These are phyloP conservation scores for Geoglossum glabrum DNA, from an alignment of 495 filamentous ascomycete species.

Conservation along the genomic window DNA sequence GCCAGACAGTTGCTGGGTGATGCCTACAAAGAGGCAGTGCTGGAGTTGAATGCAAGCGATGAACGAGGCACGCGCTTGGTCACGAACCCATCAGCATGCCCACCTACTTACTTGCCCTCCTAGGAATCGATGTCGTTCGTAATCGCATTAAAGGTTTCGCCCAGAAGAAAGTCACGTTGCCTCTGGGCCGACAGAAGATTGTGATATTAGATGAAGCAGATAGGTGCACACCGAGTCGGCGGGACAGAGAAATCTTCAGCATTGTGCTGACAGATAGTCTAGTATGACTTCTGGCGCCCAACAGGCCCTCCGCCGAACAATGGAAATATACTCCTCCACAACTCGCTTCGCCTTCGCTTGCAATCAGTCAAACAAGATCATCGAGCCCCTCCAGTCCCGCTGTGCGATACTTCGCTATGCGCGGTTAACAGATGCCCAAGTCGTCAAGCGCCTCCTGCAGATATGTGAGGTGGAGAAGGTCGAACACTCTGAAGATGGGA, in stretches of 20 bases:
- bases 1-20: constrained; percentile 82
- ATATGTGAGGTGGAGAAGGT: constrained; percentile 66
- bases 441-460: constrained; percentile 75
- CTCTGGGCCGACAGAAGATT: constrained; percentile 76
- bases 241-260: background rate
- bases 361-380: constrained; percentile 98
- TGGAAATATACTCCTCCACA: constrained; percentile 97
- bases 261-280: background rate
- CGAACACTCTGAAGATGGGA: constrained; percentile 76
- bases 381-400: constrained; percentile 89
- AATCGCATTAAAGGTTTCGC: constrained; percentile 97
- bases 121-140: constrained; percentile 92
- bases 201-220: constrained; percentile 98
- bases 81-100: no score
- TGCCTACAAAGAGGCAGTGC: constrained; percentile 90
- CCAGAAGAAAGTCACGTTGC: constrained; percentile 96
- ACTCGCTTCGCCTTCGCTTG: constrained; percentile 97
- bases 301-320: constrained; percentile 84
- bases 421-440: constrained; percentile 75
- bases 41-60: constrained; percentile 91
- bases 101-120: no score
- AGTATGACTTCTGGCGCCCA: constrained; percentile 93
- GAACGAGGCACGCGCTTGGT: constrained; percentile 47
- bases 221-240: constrained; percentile 2
- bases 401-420: constrained; percentile 94